These are phyloP conservation scores for Alternaria angustiovoidea DNA, from an alignment of 2,329 filamentous ascomycete species.

Conservation along the genomic window DNA sequence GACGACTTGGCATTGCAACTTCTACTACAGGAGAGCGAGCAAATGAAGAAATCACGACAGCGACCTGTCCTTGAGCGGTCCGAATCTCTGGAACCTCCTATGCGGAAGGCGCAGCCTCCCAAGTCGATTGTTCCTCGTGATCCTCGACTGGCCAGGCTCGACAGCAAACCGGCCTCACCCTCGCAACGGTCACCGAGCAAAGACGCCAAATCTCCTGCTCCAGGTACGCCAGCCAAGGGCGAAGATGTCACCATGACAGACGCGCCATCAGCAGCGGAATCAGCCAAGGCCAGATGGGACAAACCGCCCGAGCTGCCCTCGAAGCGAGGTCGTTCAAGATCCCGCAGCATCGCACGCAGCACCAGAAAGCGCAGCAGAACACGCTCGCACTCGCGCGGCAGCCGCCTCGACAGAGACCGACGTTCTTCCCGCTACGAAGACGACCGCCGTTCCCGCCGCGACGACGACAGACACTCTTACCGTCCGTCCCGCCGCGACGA, in stretches of 20 bases:
- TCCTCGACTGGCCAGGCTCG: constrained; percentile 43
- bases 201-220: background rate
- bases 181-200: constrained; percentile 36
- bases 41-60: constrained; percentile 49
- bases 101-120: constrained; percentile 47
- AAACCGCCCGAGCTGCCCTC: constrained; percentile 31
- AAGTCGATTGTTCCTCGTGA: constrained; percentile 49
- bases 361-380: constrained; percentile 39
- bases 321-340: constrained; percentile 41
- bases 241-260: constrained; percentile 42
- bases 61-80: constrained; percentile 49
- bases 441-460: constrained; percentile 34
- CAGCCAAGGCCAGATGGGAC: constrained; percentile 34
- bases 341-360: constrained; percentile 40
- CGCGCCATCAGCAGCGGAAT: constrained; percentile 27
- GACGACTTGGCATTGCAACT: constrained; percentile 47
- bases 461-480: constrained; percentile 40
- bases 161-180: constrained; percentile 39
- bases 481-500: constrained; percentile 38
- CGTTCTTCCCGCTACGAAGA: constrained; percentile 34
- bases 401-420: constrained; percentile 41
- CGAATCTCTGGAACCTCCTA: constrained; percentile 50
- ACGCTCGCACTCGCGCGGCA: constrained; percentile 45
- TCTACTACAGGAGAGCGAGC: constrained; percentile 49
- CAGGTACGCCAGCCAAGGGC: too few relatives aligned